Evolutionary conservation across 495 filamentous ascomycete species (phyloP).

Genomic region (Penicillium paradoxum): DNA sequence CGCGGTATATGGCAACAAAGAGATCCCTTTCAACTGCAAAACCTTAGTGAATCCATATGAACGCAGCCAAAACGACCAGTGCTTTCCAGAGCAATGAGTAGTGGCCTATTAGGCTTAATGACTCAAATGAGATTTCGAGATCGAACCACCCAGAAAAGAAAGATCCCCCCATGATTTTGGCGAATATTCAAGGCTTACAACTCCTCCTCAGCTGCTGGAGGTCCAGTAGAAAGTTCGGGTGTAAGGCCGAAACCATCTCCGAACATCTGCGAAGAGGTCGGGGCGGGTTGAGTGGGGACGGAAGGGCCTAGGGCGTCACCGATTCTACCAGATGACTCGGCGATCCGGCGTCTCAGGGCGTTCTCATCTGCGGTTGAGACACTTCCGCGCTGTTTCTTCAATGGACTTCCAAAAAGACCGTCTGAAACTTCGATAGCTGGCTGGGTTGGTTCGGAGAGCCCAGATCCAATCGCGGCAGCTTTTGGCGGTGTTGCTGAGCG

Average conservation of each 20-base stretch:
- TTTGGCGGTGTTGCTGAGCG: slow-evolving; percentile 42
- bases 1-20: neutral
- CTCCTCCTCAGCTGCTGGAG: slow-evolving; percentile 30
- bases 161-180: neutral
- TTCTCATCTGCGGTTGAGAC: slow-evolving; percentile 58
- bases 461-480: slow-evolving; percentile 14
- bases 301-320: slow-evolving; percentile 30
- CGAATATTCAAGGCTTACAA: slow-evolving; percentile 18
- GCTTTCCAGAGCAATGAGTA: neutral
- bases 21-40: neutral
- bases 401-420: slow-evolving; percentile 64
- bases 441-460: slow-evolving; percentile 25
- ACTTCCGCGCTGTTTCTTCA: slow-evolving; percentile 78
- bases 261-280: slow-evolving; percentile 7
- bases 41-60: neutral
- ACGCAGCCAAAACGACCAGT: neutral
- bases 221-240: slow-evolving; percentile 2
- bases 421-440: slow-evolving; percentile 34
- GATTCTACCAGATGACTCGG: slow-evolving; percentile 37
- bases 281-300: slow-evolving; percentile 3
- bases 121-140: neutral
- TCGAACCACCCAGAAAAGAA: neutral
- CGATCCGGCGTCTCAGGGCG: slow-evolving; percentile 44
- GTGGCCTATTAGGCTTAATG: neutral
- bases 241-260: slow-evolving; percentile 10